These are phyloP conservation scores for Vaccinium vitisidaea DNA, from an alignment of 148 eudicot species.

Conservation along the genomic window DNA sequence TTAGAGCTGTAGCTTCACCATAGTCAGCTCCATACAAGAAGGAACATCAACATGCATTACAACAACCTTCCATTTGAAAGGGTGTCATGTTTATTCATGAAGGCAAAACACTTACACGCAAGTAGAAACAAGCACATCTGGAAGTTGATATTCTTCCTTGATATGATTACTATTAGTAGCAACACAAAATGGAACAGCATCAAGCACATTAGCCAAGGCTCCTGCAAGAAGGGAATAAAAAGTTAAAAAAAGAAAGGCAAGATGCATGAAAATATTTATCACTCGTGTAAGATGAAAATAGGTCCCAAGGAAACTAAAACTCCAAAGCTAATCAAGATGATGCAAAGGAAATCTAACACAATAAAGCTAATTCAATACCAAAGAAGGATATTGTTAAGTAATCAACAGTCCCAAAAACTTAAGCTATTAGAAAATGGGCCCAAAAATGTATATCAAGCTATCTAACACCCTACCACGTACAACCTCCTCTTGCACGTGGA, in stretches of 20 bases:
- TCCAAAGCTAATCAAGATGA: not conserved
- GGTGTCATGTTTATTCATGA: not conserved
- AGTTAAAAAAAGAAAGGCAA: not conserved
- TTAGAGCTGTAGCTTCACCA: not conserved
- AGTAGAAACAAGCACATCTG: slow-evolving; percentile 89
- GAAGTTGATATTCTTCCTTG: slow-evolving; percentile 76
- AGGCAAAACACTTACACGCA: slow-evolving; percentile 50
- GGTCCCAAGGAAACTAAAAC: not conserved
- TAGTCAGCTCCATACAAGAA: not conserved
- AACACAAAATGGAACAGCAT: slow-evolving; percentile 58
- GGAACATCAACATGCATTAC: not conserved
- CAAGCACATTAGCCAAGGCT: slow-evolving; percentile 75
- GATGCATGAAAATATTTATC: not conserved
- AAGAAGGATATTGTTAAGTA: not conserved
- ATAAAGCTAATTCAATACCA: not conserved
- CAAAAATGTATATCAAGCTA: too few relatives aligned
- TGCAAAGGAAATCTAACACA: not conserved
- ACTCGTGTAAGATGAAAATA: not conserved
- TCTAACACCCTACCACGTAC: too few relatives aligned
- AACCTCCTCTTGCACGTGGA: too few relatives aligned
- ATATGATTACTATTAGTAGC: slow-evolving; percentile 44
- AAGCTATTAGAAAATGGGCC: too few relatives aligned
- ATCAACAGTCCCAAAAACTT: too few relatives aligned
- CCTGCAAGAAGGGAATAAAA: slow-evolving; percentile 41
- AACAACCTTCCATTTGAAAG: not conserved